Evolutionary conservation across 208 protist genomes (phyloP).

Genomic region (Acanthamoeba lugdunensis): DNA sequence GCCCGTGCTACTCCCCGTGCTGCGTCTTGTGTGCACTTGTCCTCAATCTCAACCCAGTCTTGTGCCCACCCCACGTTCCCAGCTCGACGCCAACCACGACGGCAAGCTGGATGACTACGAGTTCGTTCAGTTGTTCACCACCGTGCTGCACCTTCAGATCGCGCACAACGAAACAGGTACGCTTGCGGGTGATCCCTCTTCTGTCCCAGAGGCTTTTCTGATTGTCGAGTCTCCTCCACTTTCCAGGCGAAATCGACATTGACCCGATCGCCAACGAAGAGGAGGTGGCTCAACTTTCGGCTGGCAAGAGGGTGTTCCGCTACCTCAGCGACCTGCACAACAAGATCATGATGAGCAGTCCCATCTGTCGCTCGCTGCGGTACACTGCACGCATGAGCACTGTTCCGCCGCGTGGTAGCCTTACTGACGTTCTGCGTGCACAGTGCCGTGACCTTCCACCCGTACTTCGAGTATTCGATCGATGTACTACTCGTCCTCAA

Average conservation of each 20-base stretch:
- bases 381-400: neutral
- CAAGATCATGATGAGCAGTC: conserved; percentile 17
- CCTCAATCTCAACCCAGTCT: neutral
- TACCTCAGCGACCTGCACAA: conserved; percentile 11
- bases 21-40: neutral
- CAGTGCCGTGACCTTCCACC: conserved; percentile 23
- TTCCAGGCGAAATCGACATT: conserved; percentile 4
- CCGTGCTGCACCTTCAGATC: conserved; percentile 34
- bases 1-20: neutral
- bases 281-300: neutral
- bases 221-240: neutral
- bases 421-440: neutral
- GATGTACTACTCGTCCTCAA: conserved; percentile 39
- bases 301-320: neutral
- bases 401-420: neutral
- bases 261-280: neutral
- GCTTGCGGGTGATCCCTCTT: neutral
- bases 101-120: conserved; percentile 35
- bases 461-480: conserved; percentile 55
- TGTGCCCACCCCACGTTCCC: neutral
- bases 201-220: neutral
- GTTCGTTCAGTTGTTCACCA: conserved; percentile 23
- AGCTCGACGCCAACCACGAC: conserved; percentile 39
- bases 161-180: neutral
- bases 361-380: conserved; percentile 10